Evolutionary conservation across 139 green algal species (phyloP).

Genomic region (Spirogloea muscicola): DNA sequence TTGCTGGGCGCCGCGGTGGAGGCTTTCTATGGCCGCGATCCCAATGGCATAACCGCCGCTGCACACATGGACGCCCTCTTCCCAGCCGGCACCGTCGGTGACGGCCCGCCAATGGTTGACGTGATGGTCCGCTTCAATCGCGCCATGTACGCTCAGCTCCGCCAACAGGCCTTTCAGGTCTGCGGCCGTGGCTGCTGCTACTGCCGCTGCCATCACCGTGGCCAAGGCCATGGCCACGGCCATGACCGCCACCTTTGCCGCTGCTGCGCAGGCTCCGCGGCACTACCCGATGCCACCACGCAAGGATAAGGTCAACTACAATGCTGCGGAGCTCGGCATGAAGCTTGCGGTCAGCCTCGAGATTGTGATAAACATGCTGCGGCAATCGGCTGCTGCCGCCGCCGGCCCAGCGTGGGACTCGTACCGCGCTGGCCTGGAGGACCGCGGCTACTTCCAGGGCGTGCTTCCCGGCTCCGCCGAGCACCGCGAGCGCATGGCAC

Average conservation of each 20-base stretch:
- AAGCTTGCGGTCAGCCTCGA: slow-evolving; percentile 34
- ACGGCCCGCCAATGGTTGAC: slow-evolving; percentile 7
- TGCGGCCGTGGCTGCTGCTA: no score
- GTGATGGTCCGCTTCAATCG: slow-evolving; percentile 30
- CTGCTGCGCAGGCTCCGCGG: background rate
- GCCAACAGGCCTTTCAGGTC: slow-evolving; percentile 23
- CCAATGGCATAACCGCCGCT: slow-evolving; percentile 31
- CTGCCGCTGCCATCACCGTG: background rate
- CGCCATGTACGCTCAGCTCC: slow-evolving; percentile 38
- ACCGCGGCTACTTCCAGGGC: slow-evolving; percentile 23
- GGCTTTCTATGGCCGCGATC: slow-evolving; percentile 38
- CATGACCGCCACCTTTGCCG: no score
- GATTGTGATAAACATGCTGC: slow-evolving; percentile 13
- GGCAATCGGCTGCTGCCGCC: no score
- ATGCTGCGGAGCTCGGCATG: slow-evolving; percentile 34
- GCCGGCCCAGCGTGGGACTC: slow-evolving; percentile 6
- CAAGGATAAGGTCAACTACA: background rate
- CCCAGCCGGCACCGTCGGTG: background rate
- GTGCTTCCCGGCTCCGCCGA: slow-evolving; percentile 22
- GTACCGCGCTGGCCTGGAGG: slow-evolving; percentile 17
- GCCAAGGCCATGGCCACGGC: no score
- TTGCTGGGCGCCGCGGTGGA: slow-evolving; percentile 31
- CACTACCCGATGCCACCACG: slow-evolving; percentile 10
- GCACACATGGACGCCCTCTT: slow-evolving; percentile 28
- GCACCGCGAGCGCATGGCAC: background rate